phyloP scores from a whole-genome alignment of 257 asterid species.

The Petunia axillaris region DNA sequence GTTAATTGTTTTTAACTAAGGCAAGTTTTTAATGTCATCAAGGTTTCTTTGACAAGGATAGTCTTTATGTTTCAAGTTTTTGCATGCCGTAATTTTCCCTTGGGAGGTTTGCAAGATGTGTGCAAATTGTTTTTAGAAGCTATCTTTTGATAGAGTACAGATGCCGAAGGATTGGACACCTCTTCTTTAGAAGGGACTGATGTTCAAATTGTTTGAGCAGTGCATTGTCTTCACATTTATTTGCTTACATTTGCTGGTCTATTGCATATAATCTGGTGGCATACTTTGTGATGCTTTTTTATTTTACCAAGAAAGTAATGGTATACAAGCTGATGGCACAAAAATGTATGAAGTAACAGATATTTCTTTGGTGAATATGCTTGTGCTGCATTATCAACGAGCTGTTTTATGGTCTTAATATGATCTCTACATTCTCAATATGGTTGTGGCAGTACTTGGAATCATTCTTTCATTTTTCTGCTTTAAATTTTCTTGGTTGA shows the following conservation, averaged over 20 bases:
- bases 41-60: not conserved
- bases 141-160: not conserved
- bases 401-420: slow-evolving; percentile 16
- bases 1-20: slow-evolving; percentile 7
- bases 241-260: not conserved
- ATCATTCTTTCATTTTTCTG: not conserved
- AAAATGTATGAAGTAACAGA: not conserved
- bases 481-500: not conserved
- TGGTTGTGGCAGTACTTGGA: not conserved
- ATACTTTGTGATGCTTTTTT: not conserved
- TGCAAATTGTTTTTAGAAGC: not conserved
- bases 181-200: not conserved
- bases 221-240: not conserved
- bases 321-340: not conserved
- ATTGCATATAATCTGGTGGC: not conserved
- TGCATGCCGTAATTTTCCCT: not conserved
- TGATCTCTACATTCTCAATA: not conserved
- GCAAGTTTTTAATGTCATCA: not conserved
- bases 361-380: not conserved
- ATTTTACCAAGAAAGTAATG: not conserved
- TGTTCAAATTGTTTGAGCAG: not conserved
- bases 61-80: not conserved
- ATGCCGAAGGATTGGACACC: not conserved
- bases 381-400: slow-evolving; percentile 5
- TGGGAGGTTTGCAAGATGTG: no score